These are phyloP conservation scores for Verticillium nonalfalfae DNA, from an alignment of 2,329 filamentous ascomycete species.

Conservation along the genomic window DNA sequence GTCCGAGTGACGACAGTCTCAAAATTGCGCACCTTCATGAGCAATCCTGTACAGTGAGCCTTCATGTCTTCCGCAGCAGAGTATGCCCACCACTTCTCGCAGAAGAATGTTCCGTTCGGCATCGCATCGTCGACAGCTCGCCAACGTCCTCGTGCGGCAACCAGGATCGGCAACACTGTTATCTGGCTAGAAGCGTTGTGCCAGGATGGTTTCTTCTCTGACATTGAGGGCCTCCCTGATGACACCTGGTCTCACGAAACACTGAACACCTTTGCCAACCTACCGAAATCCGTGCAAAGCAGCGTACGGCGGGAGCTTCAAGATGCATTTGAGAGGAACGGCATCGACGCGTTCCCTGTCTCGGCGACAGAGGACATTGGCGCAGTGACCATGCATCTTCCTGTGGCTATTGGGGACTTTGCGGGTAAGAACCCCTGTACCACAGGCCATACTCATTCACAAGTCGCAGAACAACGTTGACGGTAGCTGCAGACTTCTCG, in stretches of 20 bases:
- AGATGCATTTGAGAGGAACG: slow-evolving; percentile 17
- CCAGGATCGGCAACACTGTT: slow-evolving; percentile 41
- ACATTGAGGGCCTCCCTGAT: slow-evolving; percentile 13
- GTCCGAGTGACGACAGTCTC: no score
- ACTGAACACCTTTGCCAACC: slow-evolving; percentile 43
- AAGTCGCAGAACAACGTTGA: not conserved
- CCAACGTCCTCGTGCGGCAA: slow-evolving; percentile 35
- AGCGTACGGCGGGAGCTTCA: slow-evolving; percentile 34
- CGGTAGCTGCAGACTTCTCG: slow-evolving; percentile 40
- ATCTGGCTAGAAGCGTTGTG: slow-evolving; percentile 43
- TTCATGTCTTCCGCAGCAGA: slow-evolving; percentile 2
- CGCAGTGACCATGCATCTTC: slow-evolving; percentile 38
- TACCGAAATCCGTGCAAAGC: slow-evolving; percentile 28
- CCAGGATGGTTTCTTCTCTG: slow-evolving; percentile 18
- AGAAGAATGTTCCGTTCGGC: slow-evolving; percentile 47
- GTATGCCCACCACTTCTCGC: slow-evolving; percentile 44
- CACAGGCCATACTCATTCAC: no score
- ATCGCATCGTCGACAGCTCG: slow-evolving; percentile 36
- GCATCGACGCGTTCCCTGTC: slow-evolving; percentile 13
- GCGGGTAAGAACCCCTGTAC: slow-evolving; percentile 17
- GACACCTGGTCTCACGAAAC: slow-evolving; percentile 24
- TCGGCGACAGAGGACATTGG: slow-evolving; percentile 10
- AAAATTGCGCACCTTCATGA: no score
- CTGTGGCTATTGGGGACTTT: slow-evolving; percentile 49
- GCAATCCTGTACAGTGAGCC: not conserved